Conservation (phyloP, 73 alveolate genomes). For the Tetrahymena thermophila region DNA sequence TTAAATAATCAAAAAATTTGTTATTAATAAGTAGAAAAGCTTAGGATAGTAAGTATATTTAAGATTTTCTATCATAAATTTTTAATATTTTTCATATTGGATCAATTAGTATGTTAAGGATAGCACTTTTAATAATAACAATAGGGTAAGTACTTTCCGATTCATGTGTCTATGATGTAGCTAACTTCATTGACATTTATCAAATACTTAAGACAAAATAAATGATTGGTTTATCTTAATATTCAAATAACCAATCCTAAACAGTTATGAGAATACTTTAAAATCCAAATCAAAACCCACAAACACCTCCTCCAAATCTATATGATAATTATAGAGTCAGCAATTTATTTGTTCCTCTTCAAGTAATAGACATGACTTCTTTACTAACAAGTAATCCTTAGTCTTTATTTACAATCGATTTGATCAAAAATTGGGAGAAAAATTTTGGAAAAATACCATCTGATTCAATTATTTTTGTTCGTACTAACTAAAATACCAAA, state of each 20-base stretch:
- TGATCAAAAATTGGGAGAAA: background rate
- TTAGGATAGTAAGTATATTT: background rate
- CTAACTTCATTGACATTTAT: background rate
- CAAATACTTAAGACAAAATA: background rate
- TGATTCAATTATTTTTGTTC: background rate
- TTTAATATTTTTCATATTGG: background rate
- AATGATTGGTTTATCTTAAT: background rate
- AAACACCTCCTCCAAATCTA: background rate
- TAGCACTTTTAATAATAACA: background rate
- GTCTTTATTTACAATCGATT: background rate
- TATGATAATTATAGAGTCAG: background rate
- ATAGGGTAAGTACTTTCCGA: background rate
- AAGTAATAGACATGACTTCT: background rate
- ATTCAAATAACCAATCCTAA: background rate
- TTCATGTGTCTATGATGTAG: background rate
- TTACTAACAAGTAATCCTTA: background rate
- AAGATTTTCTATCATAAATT: background rate
- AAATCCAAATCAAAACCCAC: background rate
- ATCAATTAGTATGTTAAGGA: background rate
- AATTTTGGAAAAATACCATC: background rate
- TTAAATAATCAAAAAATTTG: background rate
- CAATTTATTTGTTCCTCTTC: background rate
- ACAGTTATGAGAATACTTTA: background rate
- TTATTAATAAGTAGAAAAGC: background rate
- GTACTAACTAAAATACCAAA: background rate